Base-by-base conservation (phyloP, 2,329 filamentous ascomycete species). In the Paecilomyces dactylethromorphus region DNA sequence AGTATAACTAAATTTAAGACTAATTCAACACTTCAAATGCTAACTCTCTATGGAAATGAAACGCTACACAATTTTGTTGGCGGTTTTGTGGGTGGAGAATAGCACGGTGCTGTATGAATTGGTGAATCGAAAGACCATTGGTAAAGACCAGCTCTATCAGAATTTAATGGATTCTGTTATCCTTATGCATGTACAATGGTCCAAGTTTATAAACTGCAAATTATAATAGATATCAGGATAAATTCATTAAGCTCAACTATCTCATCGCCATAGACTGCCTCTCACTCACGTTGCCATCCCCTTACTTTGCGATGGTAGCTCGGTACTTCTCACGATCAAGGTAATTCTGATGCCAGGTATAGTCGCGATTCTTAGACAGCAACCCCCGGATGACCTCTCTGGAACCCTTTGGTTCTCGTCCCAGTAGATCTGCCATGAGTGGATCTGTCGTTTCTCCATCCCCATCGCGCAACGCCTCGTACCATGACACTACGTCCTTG, bases 341-440 rank as follows among this genome's bases (percentile, higher is more conserved):
- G 70, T 78, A 76, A 62, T 79, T 78, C 63, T 79, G 77, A 66
- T 79, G 77, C 76, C 76, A 79, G 7, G 69, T 74, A 68, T 75
- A 78, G 49, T 77, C 64, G 26, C 62, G 64, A 50, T 71, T 66
- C 26, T 68, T 64, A 58, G 61, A 55, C 60, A 73, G 64, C 59
- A 74, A 21, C 57, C 65, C 58, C 52, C 61, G 62, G 56, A 76
- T 66, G 58, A 66, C 65, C 61, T 71, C 64, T 54, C 77, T 74
- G 32, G 78, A 76, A 35, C 65, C 69, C 50, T 74, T 73, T 0
- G 78, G 76, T 63, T 74, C 65, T 56, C 79, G 71, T 2, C 76
- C 79, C 49, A 82, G 65, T n/a, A 81, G 57, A 21, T 77, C 72
- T 49, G 60, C 70, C 68, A 82, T 71, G 52, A 79, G 67, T 15